phyloP scores from a whole-genome alignment of 495 filamentous ascomycete species.

The Friedmanniomyces simplex region DNA sequence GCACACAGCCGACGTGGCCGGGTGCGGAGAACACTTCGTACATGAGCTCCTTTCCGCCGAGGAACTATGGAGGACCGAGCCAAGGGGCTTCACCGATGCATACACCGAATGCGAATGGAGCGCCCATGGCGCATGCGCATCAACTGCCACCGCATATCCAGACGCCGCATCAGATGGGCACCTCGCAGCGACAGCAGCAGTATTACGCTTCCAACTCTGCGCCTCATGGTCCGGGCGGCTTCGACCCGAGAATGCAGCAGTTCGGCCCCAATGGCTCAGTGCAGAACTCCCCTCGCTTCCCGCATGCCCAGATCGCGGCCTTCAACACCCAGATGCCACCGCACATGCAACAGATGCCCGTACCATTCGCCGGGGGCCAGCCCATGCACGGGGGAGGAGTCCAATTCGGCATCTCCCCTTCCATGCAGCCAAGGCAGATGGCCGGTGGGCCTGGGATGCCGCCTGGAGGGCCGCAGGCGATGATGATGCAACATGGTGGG shows the following conservation, averaged over 20 bases:
- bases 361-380: constrained; percentile 5
- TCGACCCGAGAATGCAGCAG: constrained; percentile 54
- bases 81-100: constrained; percentile 58
- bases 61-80: constrained; percentile 36
- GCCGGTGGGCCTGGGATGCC: background rate
- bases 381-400: background rate
- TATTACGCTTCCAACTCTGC: background rate
- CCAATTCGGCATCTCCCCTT: background rate
- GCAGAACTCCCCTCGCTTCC: constrained; percentile 66
- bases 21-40: constrained; percentile 60
- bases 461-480: background rate
- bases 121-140: constrained; percentile 59
- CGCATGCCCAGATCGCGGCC: constrained; percentile 50
- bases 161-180: constrained; percentile 21
- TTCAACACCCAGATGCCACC: constrained; percentile 42
- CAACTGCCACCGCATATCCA: constrained; percentile 51
- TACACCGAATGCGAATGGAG: constrained; percentile 45
- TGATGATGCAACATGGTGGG: background rate
- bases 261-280: constrained; percentile 69
- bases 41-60: constrained; percentile 60
- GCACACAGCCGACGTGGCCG: constrained; percentile 73
- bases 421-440: background rate
- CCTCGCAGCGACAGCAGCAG: constrained; percentile 16
- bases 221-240: background rate
- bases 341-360: constrained; percentile 47